Base-by-base conservation (phyloP, 2,329 filamentous ascomycete genomes). In the Fusarium coffeatum region DNA sequence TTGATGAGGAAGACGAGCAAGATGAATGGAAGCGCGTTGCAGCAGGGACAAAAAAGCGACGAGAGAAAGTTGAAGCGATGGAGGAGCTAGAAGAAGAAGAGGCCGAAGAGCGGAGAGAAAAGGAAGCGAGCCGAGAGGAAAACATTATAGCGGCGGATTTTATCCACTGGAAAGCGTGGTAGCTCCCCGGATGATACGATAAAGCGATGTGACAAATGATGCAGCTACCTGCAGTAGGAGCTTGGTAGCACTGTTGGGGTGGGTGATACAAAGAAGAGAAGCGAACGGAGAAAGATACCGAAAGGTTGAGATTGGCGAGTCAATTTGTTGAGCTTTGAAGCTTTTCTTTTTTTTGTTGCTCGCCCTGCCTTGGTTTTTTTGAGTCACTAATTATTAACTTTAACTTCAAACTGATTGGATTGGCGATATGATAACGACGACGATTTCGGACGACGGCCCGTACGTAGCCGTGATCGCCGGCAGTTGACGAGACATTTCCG, bases 101-200 rank as follows among this genome's bases (percentile, higher is more conserved):
- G 41, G 56, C 58, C 40, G 63, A 62, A 22, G 47, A 58, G 42
- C 59, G 58, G 56, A 59, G 42, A 34, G 66, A 72, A 59, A 58
- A 64, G 49, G 59, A 63, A 58, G 62, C 32, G 46, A 71, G 49
- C 51, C 72, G 70, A 64, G 71, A 73, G 56, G 71, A 59, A 64
- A 74, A 66, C 72, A 74, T 74, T 30, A 30, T 2, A 30, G 28
- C 28, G 63, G 68, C 41, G 68, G 64, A 11, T 37, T 34, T 37
- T 59, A 68, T 71, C 55, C 68, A 69, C 54, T 59, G 37, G 37
- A 25, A n/a, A 48, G 20, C 22, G 41, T 32, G 6, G 25, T 37
- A 42, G 43, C 25, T 37, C 54, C 30, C 37, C 40, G 50, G 32
- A 64, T 64, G 60, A 48, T 55, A 59, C 59, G 60, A 64, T 64